These are phyloP conservation scores for Endoconidiophora polonica DNA, from an alignment of 2,329 filamentous ascomycete genomes.

Conservation along the genomic window DNA sequence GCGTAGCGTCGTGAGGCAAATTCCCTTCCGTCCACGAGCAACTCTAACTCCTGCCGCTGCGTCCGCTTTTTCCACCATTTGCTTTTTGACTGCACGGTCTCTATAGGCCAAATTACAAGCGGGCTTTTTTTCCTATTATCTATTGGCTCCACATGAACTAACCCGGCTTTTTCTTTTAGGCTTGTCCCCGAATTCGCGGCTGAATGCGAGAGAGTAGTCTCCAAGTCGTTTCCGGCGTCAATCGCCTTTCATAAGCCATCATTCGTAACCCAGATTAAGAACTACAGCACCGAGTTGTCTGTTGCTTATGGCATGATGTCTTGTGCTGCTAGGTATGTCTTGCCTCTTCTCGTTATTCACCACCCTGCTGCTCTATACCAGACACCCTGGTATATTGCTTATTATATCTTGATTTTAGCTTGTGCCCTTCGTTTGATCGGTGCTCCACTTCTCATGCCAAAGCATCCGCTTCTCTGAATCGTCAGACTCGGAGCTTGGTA, in stretches of 20 bases:
- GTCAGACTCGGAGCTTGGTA: neutral
- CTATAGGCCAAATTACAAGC: too few relatives aligned
- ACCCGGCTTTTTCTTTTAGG: constrained; percentile 16
- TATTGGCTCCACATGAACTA: constrained; percentile 13
- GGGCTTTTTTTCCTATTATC: constrained; percentile 10
- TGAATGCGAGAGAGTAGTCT: constrained; percentile 44
- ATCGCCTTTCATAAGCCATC: constrained; percentile 47
- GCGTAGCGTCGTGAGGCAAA: neutral
- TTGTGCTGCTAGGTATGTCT: constrained; percentile 38
- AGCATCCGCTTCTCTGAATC: neutral
- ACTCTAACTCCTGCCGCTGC: neutral
- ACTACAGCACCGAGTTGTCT: constrained; percentile 34
- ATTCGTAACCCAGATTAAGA: constrained; percentile 44
- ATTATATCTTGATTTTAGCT: too few relatives aligned
- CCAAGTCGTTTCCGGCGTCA: constrained; percentile 43
- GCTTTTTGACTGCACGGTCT: neutral
- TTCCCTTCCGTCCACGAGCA: neutral
- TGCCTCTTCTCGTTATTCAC: constrained; percentile 10
- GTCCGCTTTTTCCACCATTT: neutral
- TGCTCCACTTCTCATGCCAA: too few relatives aligned
- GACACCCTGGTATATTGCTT: too few relatives aligned
- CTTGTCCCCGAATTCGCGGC: constrained; percentile 40
- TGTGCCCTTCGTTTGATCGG: too few relatives aligned
- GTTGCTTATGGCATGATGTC: constrained; percentile 42
- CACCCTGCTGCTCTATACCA: constrained; percentile 10